Conservation (phyloP, 1,284 basidiomycete species). For the Cutaneotrichosporon spelunceum region DNA sequence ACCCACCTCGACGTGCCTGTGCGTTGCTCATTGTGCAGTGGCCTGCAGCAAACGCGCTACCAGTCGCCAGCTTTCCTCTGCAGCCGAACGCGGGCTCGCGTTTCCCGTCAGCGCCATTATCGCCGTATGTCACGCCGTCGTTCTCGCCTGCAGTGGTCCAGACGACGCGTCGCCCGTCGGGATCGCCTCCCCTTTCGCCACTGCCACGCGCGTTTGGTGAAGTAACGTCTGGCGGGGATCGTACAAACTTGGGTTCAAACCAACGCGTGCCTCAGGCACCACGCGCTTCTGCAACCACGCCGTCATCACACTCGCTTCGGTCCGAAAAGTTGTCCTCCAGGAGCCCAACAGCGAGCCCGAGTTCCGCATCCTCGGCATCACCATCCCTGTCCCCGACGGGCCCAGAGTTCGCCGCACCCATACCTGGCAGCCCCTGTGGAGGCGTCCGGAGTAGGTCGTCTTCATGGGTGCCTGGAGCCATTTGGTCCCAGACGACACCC, state of each 20-base stretch:
- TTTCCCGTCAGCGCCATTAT: constrained; percentile 42
- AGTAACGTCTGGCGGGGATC: not conserved
- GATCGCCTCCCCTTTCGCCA: constrained; percentile 11
- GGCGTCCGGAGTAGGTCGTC: constrained; percentile 2
- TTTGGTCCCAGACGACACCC: constrained; percentile 7
- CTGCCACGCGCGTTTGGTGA: constrained; percentile 3
- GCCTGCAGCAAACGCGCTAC: constrained; percentile 34
- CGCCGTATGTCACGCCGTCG: constrained; percentile 44
- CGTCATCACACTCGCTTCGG: not conserved
- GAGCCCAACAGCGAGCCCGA: constrained; percentile 1
- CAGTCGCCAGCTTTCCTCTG: constrained; percentile 13
- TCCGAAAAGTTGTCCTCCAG: not conserved
- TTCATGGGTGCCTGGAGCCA: not conserved
- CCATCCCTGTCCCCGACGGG: not conserved
- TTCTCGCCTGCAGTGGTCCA: constrained; percentile 41
- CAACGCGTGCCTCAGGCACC: constrained; percentile 1
- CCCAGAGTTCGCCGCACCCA: not conserved
- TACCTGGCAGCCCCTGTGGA: constrained; percentile 3
- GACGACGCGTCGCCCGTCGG: constrained; percentile 9
- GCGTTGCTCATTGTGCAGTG: constrained; percentile 29
- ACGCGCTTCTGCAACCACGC: not conserved
- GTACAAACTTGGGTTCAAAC: not conserved
- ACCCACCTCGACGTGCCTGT: not conserved
- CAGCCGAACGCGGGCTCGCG: constrained; percentile 23
- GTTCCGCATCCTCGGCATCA: not conserved